Base-by-base conservation (phyloP, 2,329 filamentous ascomycete species). In the Karstenula rhodostoma region DNA sequence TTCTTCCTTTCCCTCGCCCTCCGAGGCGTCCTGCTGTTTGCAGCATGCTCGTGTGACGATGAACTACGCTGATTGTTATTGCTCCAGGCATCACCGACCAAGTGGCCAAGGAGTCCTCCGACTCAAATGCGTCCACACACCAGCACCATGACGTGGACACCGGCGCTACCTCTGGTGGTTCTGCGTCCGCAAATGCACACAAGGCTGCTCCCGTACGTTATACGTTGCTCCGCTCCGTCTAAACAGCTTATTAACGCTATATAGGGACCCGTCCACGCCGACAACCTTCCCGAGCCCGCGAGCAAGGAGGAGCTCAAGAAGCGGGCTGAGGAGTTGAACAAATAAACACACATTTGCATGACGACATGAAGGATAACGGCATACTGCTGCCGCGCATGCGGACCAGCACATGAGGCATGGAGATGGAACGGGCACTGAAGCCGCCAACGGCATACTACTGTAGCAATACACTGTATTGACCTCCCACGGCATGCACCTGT, bases 291-390 rank as follows among this genome's bases (percentile, higher is more conserved):
- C 23, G 71, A 81, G 70, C 75, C 79, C 6, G 80, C 75, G 51
- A 81, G 76, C 70, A 83, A 83, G 72, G 82, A 83, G 65, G 81
- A 82, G 67, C 71, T 83, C 44, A 82, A 79, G 79, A 81, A 80
- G 75, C 74, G 82, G 63, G 75, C 79, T n/a, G 80, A 80, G 64
- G 82, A 83, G 74, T 61, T 84, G 67, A 84, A 84, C 73, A 82
- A 83, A 68, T 79, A 80, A 55, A 29, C 29, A 17, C 12, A 27
- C 12, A 17, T 5, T 35, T 52, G 33, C 33, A 40, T 29, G 32
- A 17, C 23, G 32, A 12, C 17, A 37, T 25, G 32, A 25, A 1
- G 22, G 4, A 40, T 23, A 9, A 44, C 3, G n/a, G n/a, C 6
- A 40, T 40, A 40, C 37, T 12, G 42, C 42, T 44, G 9, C 10